These are phyloP conservation scores for Potentilla sterilis DNA, from an alignment of 306 rosid genomes.

Conservation along the genomic window DNA sequence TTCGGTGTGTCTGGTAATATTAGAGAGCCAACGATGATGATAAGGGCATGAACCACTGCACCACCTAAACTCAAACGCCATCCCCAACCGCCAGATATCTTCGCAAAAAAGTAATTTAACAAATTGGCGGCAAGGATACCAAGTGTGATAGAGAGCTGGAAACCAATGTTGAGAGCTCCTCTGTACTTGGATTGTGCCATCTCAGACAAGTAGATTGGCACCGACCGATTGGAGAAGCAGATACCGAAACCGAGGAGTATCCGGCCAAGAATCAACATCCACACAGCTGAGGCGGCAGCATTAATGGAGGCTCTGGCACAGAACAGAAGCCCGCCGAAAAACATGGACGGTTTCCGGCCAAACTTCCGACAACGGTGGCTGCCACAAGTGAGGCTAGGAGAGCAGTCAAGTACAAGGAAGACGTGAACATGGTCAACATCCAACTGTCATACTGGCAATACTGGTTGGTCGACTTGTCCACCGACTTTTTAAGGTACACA, in stretches of 20 bases:
- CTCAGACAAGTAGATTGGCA: conserved; percentile 88
- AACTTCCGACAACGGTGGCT: conserved; percentile 55
- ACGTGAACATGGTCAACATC: conserved; percentile 76
- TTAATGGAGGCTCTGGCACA: conserved; percentile 70
- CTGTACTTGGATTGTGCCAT: conserved; percentile 87
- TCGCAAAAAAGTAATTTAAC: conserved; percentile 80
- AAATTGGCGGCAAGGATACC: conserved; percentile 82
- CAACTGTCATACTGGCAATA: conserved; percentile 80
- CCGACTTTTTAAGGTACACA: conserved; percentile 52
- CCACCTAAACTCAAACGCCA: conserved; percentile 95
- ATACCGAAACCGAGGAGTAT: conserved; percentile 90
- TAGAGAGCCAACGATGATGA: conserved; percentile 59
- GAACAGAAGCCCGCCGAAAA: conserved; percentile 74
- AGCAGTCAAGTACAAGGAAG: conserved; percentile 86
- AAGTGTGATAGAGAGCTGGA: conserved; percentile 75
- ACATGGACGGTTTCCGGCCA: conserved; percentile 81
- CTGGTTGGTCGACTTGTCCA: conserved; percentile 35
- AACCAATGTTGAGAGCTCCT: conserved; percentile 82
- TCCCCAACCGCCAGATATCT: conserved; percentile 92
- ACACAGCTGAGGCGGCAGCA: conserved; percentile 51
- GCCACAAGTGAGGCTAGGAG: conserved; percentile 75
- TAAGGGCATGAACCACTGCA: conserved; percentile 78
- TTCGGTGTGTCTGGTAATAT: conserved; percentile 87
- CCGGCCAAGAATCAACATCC: conserved; percentile 88
- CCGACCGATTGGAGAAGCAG: conserved; percentile 90